These are phyloP conservation scores for Macrotyloma uniflorum DNA, from an alignment of 306 rosid genomes.

Conservation along the genomic window DNA sequence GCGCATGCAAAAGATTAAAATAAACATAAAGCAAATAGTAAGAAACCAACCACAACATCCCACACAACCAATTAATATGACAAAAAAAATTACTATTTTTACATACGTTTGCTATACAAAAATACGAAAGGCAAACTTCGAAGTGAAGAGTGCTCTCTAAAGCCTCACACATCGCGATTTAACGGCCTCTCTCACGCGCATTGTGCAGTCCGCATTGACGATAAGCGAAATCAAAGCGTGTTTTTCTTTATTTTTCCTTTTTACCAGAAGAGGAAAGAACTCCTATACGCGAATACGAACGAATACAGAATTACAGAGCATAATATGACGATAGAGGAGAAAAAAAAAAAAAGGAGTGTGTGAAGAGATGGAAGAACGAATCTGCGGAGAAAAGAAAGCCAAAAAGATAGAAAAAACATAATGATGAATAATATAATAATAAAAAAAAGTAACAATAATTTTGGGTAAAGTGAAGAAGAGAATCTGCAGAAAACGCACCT, in stretches of 20 bases:
- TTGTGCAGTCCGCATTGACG: conserved; percentile 46
- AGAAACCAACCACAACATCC: neutral
- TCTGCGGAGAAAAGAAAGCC: conserved; percentile 49
- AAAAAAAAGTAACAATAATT: neutral
- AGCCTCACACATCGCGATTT: conserved; percentile 33
- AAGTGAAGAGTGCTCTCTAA: conserved; percentile 12
- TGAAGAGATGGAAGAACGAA: conserved; percentile 50
- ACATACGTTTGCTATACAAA: neutral
- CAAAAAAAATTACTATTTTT: neutral
- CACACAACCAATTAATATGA: conserved; percentile 9
- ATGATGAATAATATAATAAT: neutral
- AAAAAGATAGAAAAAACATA: conserved; percentile 3
- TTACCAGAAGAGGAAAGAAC: conserved; percentile 24
- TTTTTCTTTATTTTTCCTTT: neutral
- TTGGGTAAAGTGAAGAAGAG: conserved; percentile 29
- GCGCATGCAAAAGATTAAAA: conserved; percentile 23
- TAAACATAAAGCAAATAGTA: conserved; percentile 15
- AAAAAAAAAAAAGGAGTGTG: neutral
- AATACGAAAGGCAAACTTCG: neutral
- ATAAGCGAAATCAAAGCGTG: conserved; percentile 35
- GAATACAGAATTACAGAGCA: conserved; percentile 36
- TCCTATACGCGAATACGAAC: conserved; percentile 25
- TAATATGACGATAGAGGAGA: neutral
- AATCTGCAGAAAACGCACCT: conserved; percentile 48
- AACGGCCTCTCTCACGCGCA: conserved; percentile 38